Evolutionary conservation across 106 monocot species (phyloP).

Genomic region (Alisma plantagoaquatica): DNA sequence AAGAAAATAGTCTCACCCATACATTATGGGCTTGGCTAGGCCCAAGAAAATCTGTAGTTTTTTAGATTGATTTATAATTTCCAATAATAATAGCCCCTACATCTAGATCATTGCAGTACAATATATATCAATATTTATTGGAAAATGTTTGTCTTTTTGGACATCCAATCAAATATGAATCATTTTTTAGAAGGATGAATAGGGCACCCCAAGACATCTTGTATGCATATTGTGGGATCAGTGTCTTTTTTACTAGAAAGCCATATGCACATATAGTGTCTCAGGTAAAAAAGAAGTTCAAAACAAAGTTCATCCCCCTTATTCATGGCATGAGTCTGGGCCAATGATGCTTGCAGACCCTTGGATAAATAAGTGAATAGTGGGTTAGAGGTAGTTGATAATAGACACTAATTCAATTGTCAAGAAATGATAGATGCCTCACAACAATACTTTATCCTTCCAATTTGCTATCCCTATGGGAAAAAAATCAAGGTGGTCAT

Average conservation of each 20-base stretch:
- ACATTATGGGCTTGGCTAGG: no score
- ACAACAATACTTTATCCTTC: not conserved
- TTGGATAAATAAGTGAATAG: not conserved
- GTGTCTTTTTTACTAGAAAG: not conserved
- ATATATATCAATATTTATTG: not conserved
- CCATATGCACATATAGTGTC: not conserved
- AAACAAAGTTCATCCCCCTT: not conserved
- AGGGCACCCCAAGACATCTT: not conserved
- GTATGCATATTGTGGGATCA: not conserved
- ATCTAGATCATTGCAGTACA: not conserved
- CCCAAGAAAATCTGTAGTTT: no score
- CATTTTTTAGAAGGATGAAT: not conserved
- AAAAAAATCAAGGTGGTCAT: not conserved
- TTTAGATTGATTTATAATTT: no score
- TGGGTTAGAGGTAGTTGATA: not conserved
- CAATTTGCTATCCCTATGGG: not conserved
- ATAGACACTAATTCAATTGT: not conserved
- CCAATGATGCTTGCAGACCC: not conserved
- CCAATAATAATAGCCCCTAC: no score
- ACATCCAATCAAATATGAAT: not conserved
- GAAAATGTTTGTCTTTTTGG: not conserved
- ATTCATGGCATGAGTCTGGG: not conserved
- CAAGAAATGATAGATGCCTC: not conserved
- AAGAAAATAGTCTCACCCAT: no score
- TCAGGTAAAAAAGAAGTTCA: not conserved